Base-by-base conservation (phyloP, 345 rosid genomes). In the Linum tenue region DNA sequence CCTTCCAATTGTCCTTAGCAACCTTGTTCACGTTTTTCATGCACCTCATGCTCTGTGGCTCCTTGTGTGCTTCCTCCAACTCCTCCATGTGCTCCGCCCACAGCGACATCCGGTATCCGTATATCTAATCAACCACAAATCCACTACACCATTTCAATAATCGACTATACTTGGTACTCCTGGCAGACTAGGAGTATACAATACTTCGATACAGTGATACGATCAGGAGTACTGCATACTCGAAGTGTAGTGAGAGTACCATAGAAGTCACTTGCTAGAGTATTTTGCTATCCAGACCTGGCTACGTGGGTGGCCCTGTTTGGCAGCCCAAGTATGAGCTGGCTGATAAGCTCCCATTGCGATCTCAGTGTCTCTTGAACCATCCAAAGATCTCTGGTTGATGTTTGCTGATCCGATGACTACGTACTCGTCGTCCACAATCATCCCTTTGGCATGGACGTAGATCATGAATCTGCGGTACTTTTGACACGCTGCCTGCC, bases 311-410 rank as follows among this genome's bases (percentile, higher is more conserved):
- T 82, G 85, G 64, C 63, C 55, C 31, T 69, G 61, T 73, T 76
- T 83, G 68, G 17, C 37, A 15, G 82, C 76, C 95, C 95, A 82
- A n/a, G 95, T 83, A 48, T 77, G 73, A 1, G 67, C 67, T 3
- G 88, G 86, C 43, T 87, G 90, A 67, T 85, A 83, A 40, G 88
- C 85, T 9, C 95, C 95, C 82, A 83, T 85, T 2, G 87, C 88
- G 12, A 87, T 85, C 70, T 87, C 88, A 0, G 86, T 87, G 73
- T 87, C 95, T 63, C 95, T 79, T 53, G 95, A 80, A 71, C 95
- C 95, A 56, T 85, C 95, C 56, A 87, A 59, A 22, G 95, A 87
- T 76, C 95, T 80, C 73, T 87, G 95, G 73, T 87, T 87, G 56
- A 87, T 83, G 70, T 87, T 87, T 38, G 90, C 90, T 0, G 87